Evolutionary conservation across 495 filamentous ascomycete genomes (phyloP).

Genomic region (Aspergillus egyptiacus): DNA sequence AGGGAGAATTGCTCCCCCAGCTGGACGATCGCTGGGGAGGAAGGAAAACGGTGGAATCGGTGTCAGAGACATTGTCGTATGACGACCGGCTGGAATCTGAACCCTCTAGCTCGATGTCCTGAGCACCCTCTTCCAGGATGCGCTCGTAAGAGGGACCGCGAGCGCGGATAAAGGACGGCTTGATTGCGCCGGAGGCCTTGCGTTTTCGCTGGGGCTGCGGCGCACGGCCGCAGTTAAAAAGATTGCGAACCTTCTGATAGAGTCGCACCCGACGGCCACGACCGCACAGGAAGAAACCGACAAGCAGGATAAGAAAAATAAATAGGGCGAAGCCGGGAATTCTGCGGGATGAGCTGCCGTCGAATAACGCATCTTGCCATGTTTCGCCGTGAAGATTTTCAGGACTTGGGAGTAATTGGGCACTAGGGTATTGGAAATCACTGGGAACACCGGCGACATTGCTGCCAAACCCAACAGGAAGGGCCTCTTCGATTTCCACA

Average conservation of each 20-base stretch:
- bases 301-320: slow-evolving; percentile 62
- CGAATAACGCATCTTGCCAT: slow-evolving; percentile 69
- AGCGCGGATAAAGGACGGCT: slow-evolving; percentile 49
- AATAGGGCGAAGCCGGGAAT: slow-evolving; percentile 72
- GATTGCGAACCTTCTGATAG: slow-evolving; percentile 50
- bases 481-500: slow-evolving; percentile 47
- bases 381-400: slow-evolving; percentile 52
- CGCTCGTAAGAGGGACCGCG: slow-evolving; percentile 70
- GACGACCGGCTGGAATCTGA: slow-evolving; percentile 53
- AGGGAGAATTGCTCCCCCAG: slow-evolving; percentile 33
- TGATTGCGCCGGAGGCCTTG: slow-evolving; percentile 43
- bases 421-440: slow-evolving; percentile 85
- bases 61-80: slow-evolving; percentile 39
- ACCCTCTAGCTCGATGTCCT: slow-evolving; percentile 65
- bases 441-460: slow-evolving; percentile 61
- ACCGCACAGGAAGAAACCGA: slow-evolving; percentile 59
- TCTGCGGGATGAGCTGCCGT: slow-evolving; percentile 53
- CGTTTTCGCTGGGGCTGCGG: slow-evolving; percentile 48
- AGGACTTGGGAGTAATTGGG: slow-evolving; percentile 40
- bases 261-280: slow-evolving; percentile 66
- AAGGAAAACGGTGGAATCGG: slow-evolving; percentile 23
- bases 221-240: slow-evolving; percentile 46
- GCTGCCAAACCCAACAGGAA: slow-evolving; percentile 87
- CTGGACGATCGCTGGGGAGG: slow-evolving; percentile 35
- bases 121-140: slow-evolving; percentile 70